Evolutionary conservation across 495 filamentous ascomycete genomes (phyloP).

Genomic region (Talaromyces borbonicus): DNA sequence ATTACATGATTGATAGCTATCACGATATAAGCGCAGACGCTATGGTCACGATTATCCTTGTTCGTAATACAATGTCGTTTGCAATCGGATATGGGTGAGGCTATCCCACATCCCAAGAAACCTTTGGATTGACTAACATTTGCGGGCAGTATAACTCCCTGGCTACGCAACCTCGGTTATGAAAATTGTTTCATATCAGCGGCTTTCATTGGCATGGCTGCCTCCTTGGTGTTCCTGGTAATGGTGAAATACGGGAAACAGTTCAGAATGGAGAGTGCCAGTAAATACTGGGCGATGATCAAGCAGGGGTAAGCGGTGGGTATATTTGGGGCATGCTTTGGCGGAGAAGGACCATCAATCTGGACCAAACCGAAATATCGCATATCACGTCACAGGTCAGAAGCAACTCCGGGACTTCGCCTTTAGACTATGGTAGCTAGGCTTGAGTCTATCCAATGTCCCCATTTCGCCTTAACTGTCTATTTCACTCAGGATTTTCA

Average conservation of each 20-base stretch:
- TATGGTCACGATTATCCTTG: constrained; percentile 52
- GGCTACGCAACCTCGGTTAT: constrained; percentile 48
- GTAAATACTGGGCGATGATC: constrained; percentile 34
- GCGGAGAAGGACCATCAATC: no score
- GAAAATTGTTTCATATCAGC: constrained; percentile 56
- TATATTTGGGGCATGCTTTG: no score
- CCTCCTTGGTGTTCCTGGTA: constrained; percentile 40
- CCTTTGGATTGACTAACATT: neutral
- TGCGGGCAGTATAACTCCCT: constrained; percentile 47
- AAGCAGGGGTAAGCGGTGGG: no score
- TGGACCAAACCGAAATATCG: no score
- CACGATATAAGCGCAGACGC: constrained; percentile 53
- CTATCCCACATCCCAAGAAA: neutral
- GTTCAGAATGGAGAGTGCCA: constrained; percentile 26
- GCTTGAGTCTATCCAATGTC: no score
- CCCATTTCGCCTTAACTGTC: no score
- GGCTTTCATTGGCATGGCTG: constrained; percentile 48
- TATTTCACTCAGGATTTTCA: no score
- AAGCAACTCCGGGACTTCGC: no score
- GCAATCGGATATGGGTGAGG: constrained; percentile 45
- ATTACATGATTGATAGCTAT: constrained; percentile 56
- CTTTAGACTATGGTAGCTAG: no score
- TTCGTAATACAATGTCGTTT: constrained; percentile 60
- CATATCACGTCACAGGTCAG: no score
- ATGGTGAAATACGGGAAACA: constrained; percentile 47